Percentiles rank a stretch among this genome's conserved stretches.
Evolutionary conservation across 352 stramenopile genomes (phyloP).

Genomic region (Phytophthora kernoviae): DNA sequence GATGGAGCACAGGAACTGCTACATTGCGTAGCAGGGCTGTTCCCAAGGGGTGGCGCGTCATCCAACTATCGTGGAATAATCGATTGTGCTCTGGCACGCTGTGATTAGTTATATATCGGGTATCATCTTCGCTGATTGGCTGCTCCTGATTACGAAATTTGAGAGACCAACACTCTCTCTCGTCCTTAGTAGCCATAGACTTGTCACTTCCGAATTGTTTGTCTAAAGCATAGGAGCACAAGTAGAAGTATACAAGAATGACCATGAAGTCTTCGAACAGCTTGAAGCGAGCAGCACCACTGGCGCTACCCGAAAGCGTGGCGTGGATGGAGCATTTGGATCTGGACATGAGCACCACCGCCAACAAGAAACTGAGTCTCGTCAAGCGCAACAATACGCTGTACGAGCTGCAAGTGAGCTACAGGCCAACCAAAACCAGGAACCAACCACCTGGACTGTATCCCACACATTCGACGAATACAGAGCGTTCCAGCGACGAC

Average conservation of each 20-base stretch:
- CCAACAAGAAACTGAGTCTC: constrained; percentile 28
- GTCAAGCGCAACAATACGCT: constrained; percentile 35
- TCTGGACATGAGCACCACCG: constrained; percentile 30
- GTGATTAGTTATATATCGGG: too few species aligned
- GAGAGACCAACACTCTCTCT: too few species aligned
- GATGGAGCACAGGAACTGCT: too few species aligned
- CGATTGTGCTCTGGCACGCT: too few species aligned
- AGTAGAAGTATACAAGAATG: neutral
- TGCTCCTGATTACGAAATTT: too few species aligned
- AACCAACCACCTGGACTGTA: constrained; percentile 29
- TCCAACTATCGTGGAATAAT: too few species aligned
- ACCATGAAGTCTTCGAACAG: constrained; percentile 15
- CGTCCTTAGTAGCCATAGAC: too few species aligned
- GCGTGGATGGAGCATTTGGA: constrained; percentile 34
- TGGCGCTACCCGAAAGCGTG: constrained; percentile 30
- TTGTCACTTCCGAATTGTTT: constrained; percentile 4
- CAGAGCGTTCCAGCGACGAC: constrained; percentile 41
- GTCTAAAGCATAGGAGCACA: neutral
- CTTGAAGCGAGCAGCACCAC: constrained; percentile 26
- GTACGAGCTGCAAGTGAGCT: constrained; percentile 38
- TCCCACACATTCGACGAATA: constrained; percentile 49
- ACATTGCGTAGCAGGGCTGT: too few species aligned
- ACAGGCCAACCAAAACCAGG: constrained; percentile 5
- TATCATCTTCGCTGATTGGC: too few species aligned
- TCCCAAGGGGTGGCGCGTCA: too few species aligned